phyloP scores from a whole-genome alignment of 2,329 filamentous ascomycete species.

The Colletotrichum sp. region DNA sequence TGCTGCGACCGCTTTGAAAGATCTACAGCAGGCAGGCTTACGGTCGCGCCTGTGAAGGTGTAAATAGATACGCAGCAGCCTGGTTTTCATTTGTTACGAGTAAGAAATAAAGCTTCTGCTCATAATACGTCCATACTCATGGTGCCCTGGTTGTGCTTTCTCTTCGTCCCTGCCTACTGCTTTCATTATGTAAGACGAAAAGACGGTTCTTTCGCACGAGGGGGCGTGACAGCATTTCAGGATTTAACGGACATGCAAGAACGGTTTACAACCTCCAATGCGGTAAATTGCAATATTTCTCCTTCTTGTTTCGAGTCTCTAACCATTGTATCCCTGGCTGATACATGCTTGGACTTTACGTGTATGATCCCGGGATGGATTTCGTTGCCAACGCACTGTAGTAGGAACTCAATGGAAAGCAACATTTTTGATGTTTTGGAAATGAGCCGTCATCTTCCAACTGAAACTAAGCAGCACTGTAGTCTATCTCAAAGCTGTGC shows the following conservation, averaged over 20 bases:
- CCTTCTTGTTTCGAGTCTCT: neutral
- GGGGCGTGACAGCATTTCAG: neutral
- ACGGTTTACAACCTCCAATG: neutral
- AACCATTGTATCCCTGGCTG: neutral
- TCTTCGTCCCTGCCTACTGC: neutral
- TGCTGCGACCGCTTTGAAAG: conserved; percentile 29
- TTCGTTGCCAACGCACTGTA: neutral
- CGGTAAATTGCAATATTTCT: neutral
- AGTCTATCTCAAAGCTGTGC: conserved; percentile 39
- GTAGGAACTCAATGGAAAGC: neutral
- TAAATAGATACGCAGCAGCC: neutral
- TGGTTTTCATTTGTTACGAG: neutral
- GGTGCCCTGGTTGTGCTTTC: neutral
- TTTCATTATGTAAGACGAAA: neutral
- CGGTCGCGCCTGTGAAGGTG: neutral
- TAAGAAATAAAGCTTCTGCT: neutral
- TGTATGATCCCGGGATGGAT: neutral
- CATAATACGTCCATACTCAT: neutral
- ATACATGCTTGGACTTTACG: neutral
- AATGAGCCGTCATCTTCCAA: neutral
- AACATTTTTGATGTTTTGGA: neutral
- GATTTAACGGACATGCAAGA: neutral
- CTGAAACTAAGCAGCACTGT: conserved; percentile 14
- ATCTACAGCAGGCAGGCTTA: neutral
- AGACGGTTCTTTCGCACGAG: neutral